Percentiles rank a stretch among this genome's conserved stretches.
Conservation (phyloP, 192 early-diverging fungal species). For the Powellomyces hirtus region DNA sequence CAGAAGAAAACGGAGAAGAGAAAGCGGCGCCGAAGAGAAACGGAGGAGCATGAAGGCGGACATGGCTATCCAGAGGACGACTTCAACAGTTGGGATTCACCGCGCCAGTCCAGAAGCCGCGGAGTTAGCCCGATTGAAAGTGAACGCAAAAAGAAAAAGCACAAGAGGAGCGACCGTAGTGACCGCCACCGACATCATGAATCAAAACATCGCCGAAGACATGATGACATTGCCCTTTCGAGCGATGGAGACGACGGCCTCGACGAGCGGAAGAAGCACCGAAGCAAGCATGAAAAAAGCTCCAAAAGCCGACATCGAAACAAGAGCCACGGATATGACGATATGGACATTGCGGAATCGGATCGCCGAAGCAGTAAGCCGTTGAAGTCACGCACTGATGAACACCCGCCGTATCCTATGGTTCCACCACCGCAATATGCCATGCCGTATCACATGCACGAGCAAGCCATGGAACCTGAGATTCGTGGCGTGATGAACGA, state of each 20-base stretch:
- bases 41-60: conserved; percentile 7
- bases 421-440: too few species aligned
- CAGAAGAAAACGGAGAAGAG: conserved; percentile 5
- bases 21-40: conserved; percentile 21
- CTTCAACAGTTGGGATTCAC: neutral
- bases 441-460: too few species aligned
- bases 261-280: neutral
- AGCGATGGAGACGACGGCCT: too few species aligned
- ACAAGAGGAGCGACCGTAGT: conserved; percentile 1
- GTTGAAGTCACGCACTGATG: too few species aligned
- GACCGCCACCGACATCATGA: neutral
- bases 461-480: too few species aligned
- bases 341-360: too few species aligned
- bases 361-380: too few species aligned
- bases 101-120: neutral
- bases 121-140: neutral
- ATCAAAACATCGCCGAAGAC: neutral
- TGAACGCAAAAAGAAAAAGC: conserved; percentile 35
- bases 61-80: neutral
- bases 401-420: too few species aligned
- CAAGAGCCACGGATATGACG: neutral
- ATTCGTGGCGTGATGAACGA: too few species aligned
- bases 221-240: neutral
- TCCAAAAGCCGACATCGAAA: neutral
- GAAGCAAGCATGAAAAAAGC: neutral